A percentile compares a stretch with the other conserved stretches of the same genome.
These are phyloP conservation scores for Apiospora marii DNA, from an alignment of 2,329 filamentous ascomycete species.

Conservation along the genomic window DNA sequence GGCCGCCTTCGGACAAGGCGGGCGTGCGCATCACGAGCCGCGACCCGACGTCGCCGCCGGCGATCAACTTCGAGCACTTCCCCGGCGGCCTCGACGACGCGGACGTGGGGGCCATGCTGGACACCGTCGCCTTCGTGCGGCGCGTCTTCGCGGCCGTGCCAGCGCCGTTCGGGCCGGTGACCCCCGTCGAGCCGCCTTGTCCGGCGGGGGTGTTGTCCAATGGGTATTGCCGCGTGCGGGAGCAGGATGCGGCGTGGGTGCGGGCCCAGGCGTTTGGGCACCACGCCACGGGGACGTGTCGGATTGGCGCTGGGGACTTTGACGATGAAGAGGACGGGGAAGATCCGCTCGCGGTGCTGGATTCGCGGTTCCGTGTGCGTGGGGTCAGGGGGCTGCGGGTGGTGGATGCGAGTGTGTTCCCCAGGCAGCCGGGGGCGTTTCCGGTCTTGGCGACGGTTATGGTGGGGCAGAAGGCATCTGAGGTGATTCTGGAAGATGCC, in stretches of 20 bases:
- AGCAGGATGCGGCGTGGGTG: background rate
- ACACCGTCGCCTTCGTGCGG: conserved; percentile 5
- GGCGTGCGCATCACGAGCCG: conserved; percentile 48
- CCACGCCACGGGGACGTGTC: conserved; percentile 12
- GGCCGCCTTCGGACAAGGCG: conserved; percentile 53
- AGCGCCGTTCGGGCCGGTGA: background rate
- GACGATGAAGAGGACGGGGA: background rate
- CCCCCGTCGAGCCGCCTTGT: background rate
- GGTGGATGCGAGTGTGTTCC: conserved; percentile 17
- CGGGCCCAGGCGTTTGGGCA: conserved; percentile 11
- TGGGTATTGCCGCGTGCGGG: conserved; percentile 2
- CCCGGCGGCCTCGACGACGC: background rate
- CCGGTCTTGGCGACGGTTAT: conserved; percentile 12
- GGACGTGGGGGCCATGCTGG: conserved; percentile 13
- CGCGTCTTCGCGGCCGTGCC: conserved; percentile 5
- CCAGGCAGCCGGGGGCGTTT: conserved; percentile 10
- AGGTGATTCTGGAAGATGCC: background rate
- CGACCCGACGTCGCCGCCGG: conserved; percentile 16
- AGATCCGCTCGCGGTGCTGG: conserved; percentile 7
- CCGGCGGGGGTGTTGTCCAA: background rate
- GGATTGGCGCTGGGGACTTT: background rate
- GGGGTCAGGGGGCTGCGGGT: conserved; percentile 17
- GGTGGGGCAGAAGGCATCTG: conserved; percentile 17
- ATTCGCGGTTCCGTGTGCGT: conserved; percentile 6
- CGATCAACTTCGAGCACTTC: conserved; percentile 6